phyloP scores from a whole-genome alignment of 23 red algal species.

The Cyanidium caldarium region DNA sequence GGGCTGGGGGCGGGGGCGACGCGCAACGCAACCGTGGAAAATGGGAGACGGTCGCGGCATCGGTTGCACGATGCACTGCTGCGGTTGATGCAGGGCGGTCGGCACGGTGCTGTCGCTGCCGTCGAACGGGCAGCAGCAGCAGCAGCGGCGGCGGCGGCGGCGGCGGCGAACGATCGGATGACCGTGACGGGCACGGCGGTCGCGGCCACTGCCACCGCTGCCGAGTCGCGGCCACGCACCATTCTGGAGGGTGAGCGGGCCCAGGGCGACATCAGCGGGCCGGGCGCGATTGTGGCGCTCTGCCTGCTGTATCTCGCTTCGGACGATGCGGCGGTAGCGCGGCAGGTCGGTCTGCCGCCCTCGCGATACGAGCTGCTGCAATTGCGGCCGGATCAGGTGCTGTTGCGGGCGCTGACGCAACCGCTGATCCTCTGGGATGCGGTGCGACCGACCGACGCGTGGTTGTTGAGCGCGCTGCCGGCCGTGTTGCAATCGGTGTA shows the following conservation, averaged over 20 bases:
- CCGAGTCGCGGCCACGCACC: slow-evolving; percentile 35
- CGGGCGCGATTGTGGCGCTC: slow-evolving; percentile 54
- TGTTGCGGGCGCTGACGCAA: slow-evolving; percentile 29
- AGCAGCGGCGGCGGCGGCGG: too few species aligned
- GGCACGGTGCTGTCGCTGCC: too few species aligned
- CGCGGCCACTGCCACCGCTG: too few species aligned
- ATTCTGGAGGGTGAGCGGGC: slow-evolving; percentile 30
- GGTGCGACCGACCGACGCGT: slow-evolving; percentile 22
- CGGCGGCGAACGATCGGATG: too few species aligned
- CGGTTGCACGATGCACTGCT: slow-evolving; percentile 21
- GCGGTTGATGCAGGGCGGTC: too few species aligned
- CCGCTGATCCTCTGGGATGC: slow-evolving; percentile 87
- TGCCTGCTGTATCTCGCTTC: slow-evolving; percentile 50
- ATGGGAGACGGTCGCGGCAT: slow-evolving; percentile 1
- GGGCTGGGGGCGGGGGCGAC: slow-evolving; percentile 10
- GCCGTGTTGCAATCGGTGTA: slow-evolving; percentile 9
- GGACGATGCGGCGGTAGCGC: slow-evolving; percentile 30
- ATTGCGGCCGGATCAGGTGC: slow-evolving; percentile 56
- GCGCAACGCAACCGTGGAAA: not conserved
- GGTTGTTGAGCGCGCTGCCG: slow-evolving; percentile 28
- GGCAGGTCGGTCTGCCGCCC: slow-evolving; percentile 32
- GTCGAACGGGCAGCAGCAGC: too few species aligned
- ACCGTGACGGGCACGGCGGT: too few species aligned
- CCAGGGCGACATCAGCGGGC: slow-evolving; percentile 36
- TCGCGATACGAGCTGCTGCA: slow-evolving; percentile 27